Base-by-base conservation (phyloP, 441 rosid genomes). In the Gossypium davidsonii region DNA sequence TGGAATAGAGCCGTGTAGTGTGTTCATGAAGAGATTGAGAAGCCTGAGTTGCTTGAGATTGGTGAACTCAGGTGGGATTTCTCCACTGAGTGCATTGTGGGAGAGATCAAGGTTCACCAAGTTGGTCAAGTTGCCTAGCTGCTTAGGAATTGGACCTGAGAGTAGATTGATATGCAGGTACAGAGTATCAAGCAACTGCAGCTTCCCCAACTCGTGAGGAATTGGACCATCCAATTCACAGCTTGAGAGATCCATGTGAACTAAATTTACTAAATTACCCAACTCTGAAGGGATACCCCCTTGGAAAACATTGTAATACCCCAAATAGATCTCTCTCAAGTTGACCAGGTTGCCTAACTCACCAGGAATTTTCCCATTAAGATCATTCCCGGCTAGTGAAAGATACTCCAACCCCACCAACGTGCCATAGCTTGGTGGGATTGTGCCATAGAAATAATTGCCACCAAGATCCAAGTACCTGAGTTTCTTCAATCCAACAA, bases 101-200 rank as follows among this genome's bases (percentile, higher is more conserved):
- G 89, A 85, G 76, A 85, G 85, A 73, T 85, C 89, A 42, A 85
- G 83, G 59, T 79, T 75, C 66, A 80, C 78, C 74, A 85, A 70
- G 72, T 55, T 79, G 6, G 82, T 85, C 59, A 85, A 67, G 82
- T 83, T 83, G 59, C 87, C 84, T 6, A 85, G 72, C 79, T 83
- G 79, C 69, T 66, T 80, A 7, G 89, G 85, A 49, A 85, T 80
- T 3, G 76, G 70, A 56, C 87, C 89, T 0, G 85, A 83, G 5
- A 85, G 78, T 26, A 65, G 76, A 75, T 85, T 85, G 73, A 68
- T 77, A 37, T 83, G 81, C 60, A 85, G 67, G 64, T 74, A 82
- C 52, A 85, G 77, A 61, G 85, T 83, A 44, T 83, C 70, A 11
- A 85, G 82, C 25, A 48, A 58, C 59, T 76, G 73, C 79, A 83